These are phyloP conservation scores for Lizonia empirigonia DNA, from an alignment of 2,329 filamentous ascomycete genomes.

Conservation along the genomic window DNA sequence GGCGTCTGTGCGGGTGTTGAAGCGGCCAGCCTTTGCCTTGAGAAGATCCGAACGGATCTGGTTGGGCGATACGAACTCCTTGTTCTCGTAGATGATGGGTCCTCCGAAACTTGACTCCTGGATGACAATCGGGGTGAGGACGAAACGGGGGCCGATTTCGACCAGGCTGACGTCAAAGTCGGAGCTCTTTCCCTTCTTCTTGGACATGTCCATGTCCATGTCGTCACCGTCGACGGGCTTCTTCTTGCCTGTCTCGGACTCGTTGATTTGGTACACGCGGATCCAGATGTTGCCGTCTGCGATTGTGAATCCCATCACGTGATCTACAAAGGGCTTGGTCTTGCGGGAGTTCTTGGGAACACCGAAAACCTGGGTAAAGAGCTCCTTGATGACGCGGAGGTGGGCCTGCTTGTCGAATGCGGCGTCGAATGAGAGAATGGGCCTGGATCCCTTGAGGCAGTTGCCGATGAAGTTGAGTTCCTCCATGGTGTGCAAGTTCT, in stretches of 20 bases:
- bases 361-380: slow-evolving; percentile 88
- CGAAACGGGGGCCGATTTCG: slow-evolving; percentile 92
- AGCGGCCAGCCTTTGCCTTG: slow-evolving; percentile 74
- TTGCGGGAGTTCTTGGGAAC: slow-evolving; percentile 88
- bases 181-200: slow-evolving; percentile 55
- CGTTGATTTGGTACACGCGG: slow-evolving; percentile 89
- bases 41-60: slow-evolving; percentile 84
- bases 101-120: slow-evolving; percentile 94
- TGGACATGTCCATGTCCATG: slow-evolving; percentile 40
- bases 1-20: slow-evolving; percentile 77
- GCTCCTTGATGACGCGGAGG: slow-evolving; percentile 82
- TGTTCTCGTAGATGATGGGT: slow-evolving; percentile 97
- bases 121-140: slow-evolving; percentile 92
- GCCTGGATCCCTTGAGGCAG: slow-evolving; percentile 89
- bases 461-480: slow-evolving; percentile 97
- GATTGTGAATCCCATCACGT: slow-evolving; percentile 89
- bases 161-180: slow-evolving; percentile 82
- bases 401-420: slow-evolving; percentile 83
- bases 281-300: slow-evolving; percentile 97
- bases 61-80: slow-evolving; percentile 95
- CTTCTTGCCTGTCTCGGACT: slow-evolving; percentile 69
- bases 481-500: slow-evolving; percentile 93
- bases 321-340: slow-evolving; percentile 94
- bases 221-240: slow-evolving; percentile 50
- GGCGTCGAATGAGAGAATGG: slow-evolving; percentile 88